Evolutionary conservation across 2,329 filamentous ascomycete species (phyloP), one percentile per base, ranked within the genome.

Genomic region (Sclerotinia borealis): DNA sequence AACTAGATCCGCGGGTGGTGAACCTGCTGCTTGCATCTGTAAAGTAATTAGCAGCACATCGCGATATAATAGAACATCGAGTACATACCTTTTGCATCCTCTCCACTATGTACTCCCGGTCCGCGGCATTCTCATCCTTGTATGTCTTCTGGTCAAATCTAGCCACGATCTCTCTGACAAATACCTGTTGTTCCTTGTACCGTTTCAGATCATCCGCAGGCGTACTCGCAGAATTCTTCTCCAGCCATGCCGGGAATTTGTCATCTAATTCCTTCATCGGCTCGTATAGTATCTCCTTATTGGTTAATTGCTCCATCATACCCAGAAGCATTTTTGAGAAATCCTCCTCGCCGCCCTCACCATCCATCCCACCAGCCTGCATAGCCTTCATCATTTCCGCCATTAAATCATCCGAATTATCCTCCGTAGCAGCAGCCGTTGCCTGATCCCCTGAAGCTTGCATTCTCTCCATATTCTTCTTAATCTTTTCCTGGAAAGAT

Each of bases 241-340:
- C 83, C 75, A 99, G 82, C 93, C 95, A 99, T 2, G 78, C 86
- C 0, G 93, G 93, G 73, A 95, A 99, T 77, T 97, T 98, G 60
- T 91, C 89, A 75, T 96, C 80, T 54, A 99, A 80, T 77, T 99
- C 95, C 79, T 96, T 96, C 92, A 99, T 97, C 2, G 95, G 95
- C 78, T 99, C 93, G 75, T 98, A 98, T 58, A 99, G 78, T 67
- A 99, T 97, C 70, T 98, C 95, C 80, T 96, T 98, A 77, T 96
- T 96, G 4, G 95, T 98, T 67, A 99, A 83, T 76, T 99, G 93
- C 78, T 98, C 92, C 93, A 99, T 98, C 92, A 98, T 96, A 61
- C 90, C 91, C 83, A 96, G 86, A 65, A 99, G 84, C 86, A 98
- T 92, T 78, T 96, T 93, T 63, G 91, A 92, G 72, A 98, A 90